Evolutionary conservation across 352 stramenopile species (phyloP).

Genomic region (Peronospora farinosa): DNA sequence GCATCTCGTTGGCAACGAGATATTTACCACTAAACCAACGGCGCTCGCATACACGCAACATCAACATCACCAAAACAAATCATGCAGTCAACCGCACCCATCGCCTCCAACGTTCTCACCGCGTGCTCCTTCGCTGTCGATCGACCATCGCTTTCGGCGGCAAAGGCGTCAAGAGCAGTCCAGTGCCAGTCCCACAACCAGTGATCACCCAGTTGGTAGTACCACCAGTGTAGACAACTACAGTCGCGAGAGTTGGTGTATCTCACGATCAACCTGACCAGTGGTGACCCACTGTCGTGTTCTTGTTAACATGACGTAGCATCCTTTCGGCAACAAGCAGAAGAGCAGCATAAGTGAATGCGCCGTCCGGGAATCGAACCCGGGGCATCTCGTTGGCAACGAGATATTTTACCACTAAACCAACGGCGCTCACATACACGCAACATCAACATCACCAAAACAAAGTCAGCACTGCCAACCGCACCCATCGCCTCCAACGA

Average conservation of each 20-base stretch:
- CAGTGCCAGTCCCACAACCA: too few relatives aligned
- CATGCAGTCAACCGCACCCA: too few relatives aligned
- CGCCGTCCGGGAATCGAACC: slow-evolving; percentile 4
- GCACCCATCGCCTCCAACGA: neutral
- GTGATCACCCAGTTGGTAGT: too few relatives aligned
- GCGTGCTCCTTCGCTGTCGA: too few relatives aligned
- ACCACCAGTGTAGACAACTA: neutral
- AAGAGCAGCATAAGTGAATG: too few relatives aligned
- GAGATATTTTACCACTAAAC: slow-evolving; percentile 9
- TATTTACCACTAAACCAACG: slow-evolving; percentile 13
- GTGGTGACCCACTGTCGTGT: neutral
- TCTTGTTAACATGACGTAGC: neutral
- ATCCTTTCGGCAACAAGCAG: neutral
- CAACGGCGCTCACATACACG: slow-evolving; percentile 8
- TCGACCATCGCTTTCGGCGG: too few relatives aligned
- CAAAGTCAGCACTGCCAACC: too few relatives aligned
- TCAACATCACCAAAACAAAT: neutral
- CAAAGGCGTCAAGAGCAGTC: too few relatives aligned
- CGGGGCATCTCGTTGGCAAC: slow-evolving; percentile 20
- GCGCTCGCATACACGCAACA: slow-evolving; percentile 5
- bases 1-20: slow-evolving; percentile 18
- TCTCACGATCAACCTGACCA: too few relatives aligned
- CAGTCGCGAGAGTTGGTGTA: too few relatives aligned
- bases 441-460: neutral
- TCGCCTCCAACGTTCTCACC: too few relatives aligned